phyloP scores from a whole-genome alignment of 2,329 filamentous ascomycete genomes.

The Venturiaceae sp. region DNA sequence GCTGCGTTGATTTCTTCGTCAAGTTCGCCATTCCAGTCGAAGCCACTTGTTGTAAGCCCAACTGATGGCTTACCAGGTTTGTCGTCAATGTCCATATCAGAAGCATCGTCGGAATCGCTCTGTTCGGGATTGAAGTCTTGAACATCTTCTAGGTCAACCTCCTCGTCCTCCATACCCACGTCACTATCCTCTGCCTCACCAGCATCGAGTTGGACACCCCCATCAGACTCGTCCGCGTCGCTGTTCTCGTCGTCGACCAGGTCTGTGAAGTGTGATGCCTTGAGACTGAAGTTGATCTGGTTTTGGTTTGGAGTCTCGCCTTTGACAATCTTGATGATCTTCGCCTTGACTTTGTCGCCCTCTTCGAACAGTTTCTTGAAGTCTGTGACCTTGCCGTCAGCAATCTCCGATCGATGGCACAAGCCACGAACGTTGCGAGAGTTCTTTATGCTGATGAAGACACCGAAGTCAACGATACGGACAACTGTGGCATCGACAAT shows the following conservation, averaged over 20 bases:
- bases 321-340: slow-evolving; percentile 67
- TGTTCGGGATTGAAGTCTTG: slow-evolving; percentile 27
- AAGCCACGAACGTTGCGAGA: slow-evolving; percentile 85
- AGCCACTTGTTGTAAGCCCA: slow-evolving; percentile 64
- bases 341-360: slow-evolving; percentile 89
- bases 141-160: slow-evolving; percentile 36
- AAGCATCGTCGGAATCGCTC: slow-evolving; percentile 27
- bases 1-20: slow-evolving; percentile 43
- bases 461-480: slow-evolving; percentile 90
- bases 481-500: slow-evolving; percentile 82
- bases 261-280: slow-evolving; percentile 79
- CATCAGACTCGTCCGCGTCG: slow-evolving; percentile 31
- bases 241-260: slow-evolving; percentile 40
- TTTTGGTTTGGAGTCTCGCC: slow-evolving; percentile 43
- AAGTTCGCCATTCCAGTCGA: slow-evolving; percentile 74
- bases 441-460: slow-evolving; percentile 83
- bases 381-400: slow-evolving; percentile 71
- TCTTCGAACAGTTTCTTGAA: slow-evolving; percentile 83
- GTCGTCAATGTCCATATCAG: slow-evolving; percentile 35
- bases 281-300: slow-evolving; percentile 81
- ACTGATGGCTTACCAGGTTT: slow-evolving; percentile 21
- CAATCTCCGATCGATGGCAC: slow-evolving; percentile 88
- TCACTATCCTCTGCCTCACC: slow-evolving; percentile 30
- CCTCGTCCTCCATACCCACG: slow-evolving; percentile 32
- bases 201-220: slow-evolving; percentile 34